Evolutionary conservation across 768 basidiomycete genomes (phyloP).

Genomic region (Phylloporus sp.): DNA sequence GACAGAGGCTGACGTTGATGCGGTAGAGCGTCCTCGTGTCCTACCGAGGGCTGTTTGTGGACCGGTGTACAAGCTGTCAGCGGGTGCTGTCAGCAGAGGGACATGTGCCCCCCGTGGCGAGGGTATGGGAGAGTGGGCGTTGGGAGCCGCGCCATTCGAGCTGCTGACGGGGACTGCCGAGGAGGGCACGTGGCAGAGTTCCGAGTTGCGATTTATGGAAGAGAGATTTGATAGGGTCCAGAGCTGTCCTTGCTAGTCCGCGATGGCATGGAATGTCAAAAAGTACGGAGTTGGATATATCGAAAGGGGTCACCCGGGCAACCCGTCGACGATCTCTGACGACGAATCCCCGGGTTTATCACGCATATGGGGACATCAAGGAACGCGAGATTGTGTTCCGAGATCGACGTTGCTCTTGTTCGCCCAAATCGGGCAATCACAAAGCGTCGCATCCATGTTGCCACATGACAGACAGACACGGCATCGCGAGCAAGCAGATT

Average conservation of each 20-base stretch:
- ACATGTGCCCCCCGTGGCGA: conserved; percentile 67
- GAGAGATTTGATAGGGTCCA: conserved; percentile 3
- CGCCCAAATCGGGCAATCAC: conserved; percentile 16
- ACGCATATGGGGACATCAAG: conserved; percentile 7
- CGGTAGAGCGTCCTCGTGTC: conserved; percentile 46
- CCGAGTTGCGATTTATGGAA: conserved; percentile 15
- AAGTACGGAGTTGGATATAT: neutral
- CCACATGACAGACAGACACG: conserved; percentile 13
- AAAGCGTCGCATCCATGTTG: neutral
- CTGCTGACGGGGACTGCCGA: neutral
- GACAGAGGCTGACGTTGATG: neutral
- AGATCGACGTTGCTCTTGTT: conserved; percentile 26
- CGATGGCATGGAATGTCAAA: conserved; percentile 27
- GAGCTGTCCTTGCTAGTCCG: conserved; percentile 15
- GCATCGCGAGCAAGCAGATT: neutral
- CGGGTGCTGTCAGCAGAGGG: conserved; percentile 66
- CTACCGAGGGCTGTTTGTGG: conserved; percentile 59
- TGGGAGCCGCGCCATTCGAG: conserved; percentile 55
- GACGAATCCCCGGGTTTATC: neutral
- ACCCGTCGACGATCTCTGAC: conserved; percentile 13
- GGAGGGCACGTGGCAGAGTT: conserved; percentile 2
- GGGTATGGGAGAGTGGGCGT: conserved; percentile 42
- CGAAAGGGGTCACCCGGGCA: neutral
- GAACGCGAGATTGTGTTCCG: conserved; percentile 14
- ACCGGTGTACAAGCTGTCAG: conserved; percentile 54